These are phyloP conservation scores for Trypanosomatidae sp. DNA, from an alignment of 208 protist genomes.

Conservation along the genomic window DNA sequence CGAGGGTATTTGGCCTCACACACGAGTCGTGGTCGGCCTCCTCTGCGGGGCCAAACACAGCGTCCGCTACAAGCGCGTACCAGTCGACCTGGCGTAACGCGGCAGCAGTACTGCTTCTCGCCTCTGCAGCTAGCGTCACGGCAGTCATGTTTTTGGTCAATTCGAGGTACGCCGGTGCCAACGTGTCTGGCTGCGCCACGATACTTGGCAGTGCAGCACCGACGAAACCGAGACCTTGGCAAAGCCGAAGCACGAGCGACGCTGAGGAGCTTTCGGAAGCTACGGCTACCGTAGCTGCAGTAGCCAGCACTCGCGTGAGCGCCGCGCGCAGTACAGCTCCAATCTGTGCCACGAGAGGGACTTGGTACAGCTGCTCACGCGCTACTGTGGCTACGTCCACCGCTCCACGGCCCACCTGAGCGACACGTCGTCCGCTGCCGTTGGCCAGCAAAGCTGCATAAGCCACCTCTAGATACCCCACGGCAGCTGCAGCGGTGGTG, in stretches of 20 bases:
- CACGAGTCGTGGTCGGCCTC: background rate
- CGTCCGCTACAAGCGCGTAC: conserved; percentile 41
- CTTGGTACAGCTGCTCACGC: conserved; percentile 4
- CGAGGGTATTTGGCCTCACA: conserved; percentile 7
- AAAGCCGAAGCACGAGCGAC: conserved; percentile 15
- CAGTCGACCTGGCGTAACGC: conserved; percentile 39
- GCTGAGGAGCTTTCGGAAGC: background rate
- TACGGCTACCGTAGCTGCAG: background rate
- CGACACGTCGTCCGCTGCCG: conserved; percentile 2
- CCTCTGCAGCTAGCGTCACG: background rate
- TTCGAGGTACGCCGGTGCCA: conserved; percentile 31
- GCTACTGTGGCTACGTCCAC: conserved; percentile 12
- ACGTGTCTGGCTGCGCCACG: conserved; percentile 8
- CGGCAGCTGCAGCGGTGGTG: conserved; percentile 31
- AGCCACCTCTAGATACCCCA: conserved; percentile 22
- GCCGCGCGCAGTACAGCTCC: conserved; percentile 14
- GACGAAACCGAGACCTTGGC: conserved; percentile 33
- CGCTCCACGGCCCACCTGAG: conserved; percentile 17
- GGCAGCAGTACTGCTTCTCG: background rate
- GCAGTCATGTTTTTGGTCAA: conserved; percentile 17
- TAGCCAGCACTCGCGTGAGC: conserved; percentile 11
- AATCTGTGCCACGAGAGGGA: conserved; percentile 11
- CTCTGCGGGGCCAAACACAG: conserved; percentile 30
- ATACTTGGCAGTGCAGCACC: conserved; percentile 32
- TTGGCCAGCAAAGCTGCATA: conserved; percentile 20